Base-by-base conservation (phyloP, 228 moss, liverwort and hornwort species). In the Sphagnum fallax region DNA sequence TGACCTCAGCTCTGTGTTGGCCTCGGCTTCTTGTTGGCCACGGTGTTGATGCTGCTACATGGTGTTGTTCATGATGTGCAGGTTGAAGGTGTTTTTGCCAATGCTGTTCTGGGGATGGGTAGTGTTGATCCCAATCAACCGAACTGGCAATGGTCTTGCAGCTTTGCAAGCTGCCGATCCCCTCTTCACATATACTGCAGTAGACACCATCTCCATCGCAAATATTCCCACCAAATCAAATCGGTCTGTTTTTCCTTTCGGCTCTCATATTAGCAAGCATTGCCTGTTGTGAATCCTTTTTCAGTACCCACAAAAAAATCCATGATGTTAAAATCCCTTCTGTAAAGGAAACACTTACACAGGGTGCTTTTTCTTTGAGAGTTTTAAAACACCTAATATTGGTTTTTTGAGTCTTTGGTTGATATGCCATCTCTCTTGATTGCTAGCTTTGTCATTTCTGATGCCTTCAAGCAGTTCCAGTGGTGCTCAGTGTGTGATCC, bases 81-180 rank as follows among this genome's bases (percentile, higher is more conserved):
- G 95, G 75, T 75, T 95, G 78, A 95, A 95, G 75, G 81, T 92
- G 48, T 92, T 95, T 66, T 4, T 81, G 4, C 95, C 95, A 48
- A 90, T 91, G 77, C 75, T 89, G 72, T 50, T 87, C 6, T 68
- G 86, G 72, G 95, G 89, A 7, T 88, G 78, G 53, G 9, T 72
- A 5, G 78, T 95, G 62, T 73, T 95, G 10, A 82, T 91, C 74
- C 95, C 95, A 9, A 71, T 95, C 60, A 95, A 95, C 16, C 76
- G 70, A 16, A 90, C 89, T 13, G 95, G 91, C 51, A 5, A 72
- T 60, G 83, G 82, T 69, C 78, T 92, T 59, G 16, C 47, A 6
- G 3, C 51, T 12, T 47, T 5, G 10, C 2, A 10, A 15, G 59
- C 15, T 50, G 6, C 51, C 4, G 72, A 79, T 6, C 15, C 69